Evolutionary conservation across 768 basidiomycete species (phyloP).

Genomic region (Cytidiella melzeri): DNA sequence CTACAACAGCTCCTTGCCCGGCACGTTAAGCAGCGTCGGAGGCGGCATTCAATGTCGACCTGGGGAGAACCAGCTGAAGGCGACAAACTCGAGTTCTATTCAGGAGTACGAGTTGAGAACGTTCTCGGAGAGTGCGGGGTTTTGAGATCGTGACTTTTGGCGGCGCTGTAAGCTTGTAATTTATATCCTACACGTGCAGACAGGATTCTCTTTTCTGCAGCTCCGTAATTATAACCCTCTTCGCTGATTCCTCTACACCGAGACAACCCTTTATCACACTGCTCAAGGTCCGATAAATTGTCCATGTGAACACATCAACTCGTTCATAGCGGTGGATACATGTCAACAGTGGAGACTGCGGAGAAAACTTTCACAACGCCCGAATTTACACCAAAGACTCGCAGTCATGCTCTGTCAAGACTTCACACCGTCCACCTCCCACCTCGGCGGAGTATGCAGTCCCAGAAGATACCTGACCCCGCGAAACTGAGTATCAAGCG

Average conservation of each 20-base stretch:
- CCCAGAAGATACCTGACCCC: slow-evolving; percentile 9
- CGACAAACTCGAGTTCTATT: background rate
- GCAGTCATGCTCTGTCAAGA: background rate
- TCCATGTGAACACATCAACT: no score
- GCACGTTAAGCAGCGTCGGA: background rate
- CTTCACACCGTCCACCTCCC: slow-evolving; percentile 5
- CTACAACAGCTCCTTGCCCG: background rate
- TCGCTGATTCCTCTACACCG: no score
- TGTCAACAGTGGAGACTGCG: no score
- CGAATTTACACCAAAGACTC: background rate
- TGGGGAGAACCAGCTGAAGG: background rate
- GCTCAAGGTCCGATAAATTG: no score
- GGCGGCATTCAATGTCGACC: background rate
- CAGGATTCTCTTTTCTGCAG: no score
- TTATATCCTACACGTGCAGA: no score
- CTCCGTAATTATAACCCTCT: no score
- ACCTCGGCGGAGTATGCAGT: slow-evolving; percentile 2
- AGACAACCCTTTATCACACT: no score
- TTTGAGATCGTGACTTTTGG: no score
- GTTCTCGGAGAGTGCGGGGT: background rate
- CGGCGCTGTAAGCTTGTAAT: no score
- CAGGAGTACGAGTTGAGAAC: background rate
- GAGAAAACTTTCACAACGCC: no score
- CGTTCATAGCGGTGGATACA: no score
- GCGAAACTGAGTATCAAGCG: slow-evolving; percentile 9